These are phyloP conservation scores for Trifolium pratense DNA, from an alignment of 306 rosid species.

Conservation along the genomic window DNA sequence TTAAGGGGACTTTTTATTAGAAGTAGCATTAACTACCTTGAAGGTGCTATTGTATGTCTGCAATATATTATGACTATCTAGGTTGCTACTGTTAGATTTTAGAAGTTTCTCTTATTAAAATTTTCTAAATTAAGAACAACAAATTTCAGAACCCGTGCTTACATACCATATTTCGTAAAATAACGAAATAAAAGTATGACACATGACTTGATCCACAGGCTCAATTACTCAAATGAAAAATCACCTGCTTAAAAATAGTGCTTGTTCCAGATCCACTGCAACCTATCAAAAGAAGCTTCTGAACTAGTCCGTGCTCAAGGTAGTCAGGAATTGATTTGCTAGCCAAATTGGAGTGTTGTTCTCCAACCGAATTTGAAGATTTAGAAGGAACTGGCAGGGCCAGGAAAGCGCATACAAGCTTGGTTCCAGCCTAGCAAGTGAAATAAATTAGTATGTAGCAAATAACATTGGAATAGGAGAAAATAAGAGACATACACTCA, in stretches of 20 bases:
- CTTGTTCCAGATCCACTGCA: constrained; percentile 95
- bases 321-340: constrained; percentile 79
- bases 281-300: constrained; percentile 96
- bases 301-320: constrained; percentile 86
- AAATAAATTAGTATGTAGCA: constrained; percentile 18
- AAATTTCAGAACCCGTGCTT: constrained; percentile 1
- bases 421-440: constrained; percentile 85
- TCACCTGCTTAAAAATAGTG: constrained; percentile 97
- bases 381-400: constrained; percentile 95
- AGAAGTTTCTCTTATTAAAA: constrained; percentile 29
- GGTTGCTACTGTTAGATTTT: constrained; percentile 28
- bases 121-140: constrained; percentile 7
- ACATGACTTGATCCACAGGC: constrained; percentile 22
- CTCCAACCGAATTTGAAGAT: constrained; percentile 65
- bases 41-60: neutral
- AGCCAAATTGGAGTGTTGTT: constrained; percentile 56
- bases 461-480: constrained; percentile 14
- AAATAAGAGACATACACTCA: neutral
- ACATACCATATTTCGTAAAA: neutral
- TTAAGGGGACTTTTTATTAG: neutral
- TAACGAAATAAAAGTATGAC: constrained; percentile 33
- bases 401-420: constrained; percentile 94
- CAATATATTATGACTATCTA: constrained; percentile 28
- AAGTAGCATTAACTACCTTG: neutral
- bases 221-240: constrained; percentile 22